Base-by-base conservation (phyloP, 1,284 basidiomycete species). In the Cutaneotrichosporon sp. region DNA sequence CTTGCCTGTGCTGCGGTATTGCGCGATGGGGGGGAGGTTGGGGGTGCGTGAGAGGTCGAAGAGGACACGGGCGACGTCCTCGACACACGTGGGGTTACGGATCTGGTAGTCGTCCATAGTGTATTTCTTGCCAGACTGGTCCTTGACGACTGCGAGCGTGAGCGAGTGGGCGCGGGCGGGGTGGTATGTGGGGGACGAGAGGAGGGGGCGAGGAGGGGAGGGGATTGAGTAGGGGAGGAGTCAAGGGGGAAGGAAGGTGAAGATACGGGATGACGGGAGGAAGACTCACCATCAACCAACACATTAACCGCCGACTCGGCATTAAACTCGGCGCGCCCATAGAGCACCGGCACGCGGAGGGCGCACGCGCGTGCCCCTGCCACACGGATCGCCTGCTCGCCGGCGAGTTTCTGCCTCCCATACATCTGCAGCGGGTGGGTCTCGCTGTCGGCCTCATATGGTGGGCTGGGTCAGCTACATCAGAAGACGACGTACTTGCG, bases 351-450 rank as follows among this genome's bases (percentile, higher is more conserved):
- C 0, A 84, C 81, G 2, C 82, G 76, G 16, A 84, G 67, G 32
- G 80, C 73, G 22, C 80, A 77, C 5, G 76, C 67, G 6, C 69
- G 71, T 0, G 73, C 75, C 5, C 74, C 75, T 21, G 74, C 73
- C 0, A 65, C 69, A 10, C 77, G 60, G 5, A 76, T 71, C 11
- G 74, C 77, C 18, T 71, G 53, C 67, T 82, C 72, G 62, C 81
- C 72, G 31, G 75, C 73, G 4, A 76, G 72, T 67, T 80, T 79
- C 66, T 78, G 78, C 11, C 72, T 70, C 47, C 82, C 82, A 59
- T 84, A 84, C 63, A 80, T 76, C 65, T 84, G 82, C 31, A 84
- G 78, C 9, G 83, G 83, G 62, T 83, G 78, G 1, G 83, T 80
- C 40, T 67, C 63, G 52, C 76, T 79, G 32, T 79, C 70, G 26